A percentile compares a stretch with the other conserved stretches of the same genome.
phyloP scores from a whole-genome alignment of 1,284 basidiomycete species.

The Grifola frondosa region DNA sequence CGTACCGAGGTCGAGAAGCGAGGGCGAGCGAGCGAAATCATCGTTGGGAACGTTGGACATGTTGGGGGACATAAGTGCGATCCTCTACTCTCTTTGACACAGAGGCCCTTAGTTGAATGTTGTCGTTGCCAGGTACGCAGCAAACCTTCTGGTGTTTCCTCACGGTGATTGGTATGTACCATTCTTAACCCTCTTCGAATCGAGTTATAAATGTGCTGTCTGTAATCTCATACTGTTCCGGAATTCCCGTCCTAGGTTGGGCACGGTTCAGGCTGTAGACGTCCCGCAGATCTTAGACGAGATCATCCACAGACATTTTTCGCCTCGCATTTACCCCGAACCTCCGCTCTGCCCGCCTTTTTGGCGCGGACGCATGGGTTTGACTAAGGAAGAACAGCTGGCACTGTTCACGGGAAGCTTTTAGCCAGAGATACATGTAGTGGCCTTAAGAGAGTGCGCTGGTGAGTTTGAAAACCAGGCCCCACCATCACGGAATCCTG shows the following conservation, averaged over 20 bases:
- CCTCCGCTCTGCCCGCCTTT: constrained; percentile 42
- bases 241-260: constrained; percentile 47
- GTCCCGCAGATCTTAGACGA: constrained; percentile 54
- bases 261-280: constrained; percentile 54
- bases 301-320: constrained; percentile 37
- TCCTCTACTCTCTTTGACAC: background rate
- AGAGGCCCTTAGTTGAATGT: too few species aligned
- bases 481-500: too few species aligned
- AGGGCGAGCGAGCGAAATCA: constrained; percentile 19
- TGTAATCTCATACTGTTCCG: background rate
- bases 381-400: constrained; percentile 63
- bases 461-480: too few species aligned
- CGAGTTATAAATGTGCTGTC: too few species aligned
- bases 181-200: background rate
- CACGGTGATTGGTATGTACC: constrained; percentile 67
- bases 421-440: too few species aligned
- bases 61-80: constrained; percentile 83
- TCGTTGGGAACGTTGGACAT: constrained; percentile 70
- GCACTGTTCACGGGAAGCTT: constrained; percentile 31
- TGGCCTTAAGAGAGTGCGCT: too few species aligned
- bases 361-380: constrained; percentile 79
- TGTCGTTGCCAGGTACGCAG: constrained; percentile 77
- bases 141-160: constrained; percentile 75
- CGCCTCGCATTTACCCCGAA: constrained; percentile 11
- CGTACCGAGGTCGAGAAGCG: constrained; percentile 28